Evolutionary conservation across 768 basidiomycete genomes (phyloP).

Genomic region (Tremella fuciformis): DNA sequence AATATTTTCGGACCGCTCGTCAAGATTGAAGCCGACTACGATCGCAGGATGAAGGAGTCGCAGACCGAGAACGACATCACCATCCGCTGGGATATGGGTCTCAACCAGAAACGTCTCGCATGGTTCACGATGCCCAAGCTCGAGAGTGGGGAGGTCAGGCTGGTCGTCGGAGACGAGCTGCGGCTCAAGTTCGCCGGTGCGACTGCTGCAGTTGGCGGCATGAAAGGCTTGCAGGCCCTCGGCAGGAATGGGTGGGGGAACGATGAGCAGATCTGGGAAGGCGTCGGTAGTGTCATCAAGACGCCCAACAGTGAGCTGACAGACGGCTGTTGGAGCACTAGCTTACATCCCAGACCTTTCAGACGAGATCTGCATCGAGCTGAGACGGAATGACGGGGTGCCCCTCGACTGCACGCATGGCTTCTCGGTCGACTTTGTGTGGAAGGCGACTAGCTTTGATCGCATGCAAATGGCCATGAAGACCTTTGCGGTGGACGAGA

Average conservation of each 20-base stretch:
- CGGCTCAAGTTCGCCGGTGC: conserved; percentile 84
- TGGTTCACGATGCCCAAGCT: conserved; percentile 96
- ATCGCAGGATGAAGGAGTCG: conserved; percentile 94
- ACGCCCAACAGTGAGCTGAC: conserved; percentile 85
- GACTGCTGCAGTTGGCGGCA: conserved; percentile 51
- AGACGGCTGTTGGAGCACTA: not conserved
- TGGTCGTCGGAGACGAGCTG: conserved; percentile 95
- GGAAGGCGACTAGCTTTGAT: conserved; percentile 99
- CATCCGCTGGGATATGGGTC: conserved; percentile 93
- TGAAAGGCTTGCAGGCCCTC: conserved; percentile 44
- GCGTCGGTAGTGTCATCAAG: conserved; percentile 97
- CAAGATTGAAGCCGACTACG: conserved; percentile 99
- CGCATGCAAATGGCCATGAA: conserved; percentile 99
- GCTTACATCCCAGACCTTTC: conserved; percentile 71
- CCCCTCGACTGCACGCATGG: conserved; percentile 91
- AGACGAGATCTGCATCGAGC: conserved; percentile 93
- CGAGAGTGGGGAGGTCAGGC: conserved; percentile 93
- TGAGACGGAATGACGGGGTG: conserved; percentile 84
- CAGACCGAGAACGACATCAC: conserved; percentile 97
- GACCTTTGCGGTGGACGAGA: conserved; percentile 98
- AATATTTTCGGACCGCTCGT: conserved; percentile 99
- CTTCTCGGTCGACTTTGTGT: conserved; percentile 97
- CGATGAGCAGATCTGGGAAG: conserved; percentile 86
- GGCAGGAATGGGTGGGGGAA: conserved; percentile 24
- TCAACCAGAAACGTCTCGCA: conserved; percentile 98